Percentiles rank a stretch among this genome's conserved stretches.
phyloP scores from a whole-genome alignment of 2,329 filamentous ascomycete genomes.

The Teratosphaeria nubilosa region DNA sequence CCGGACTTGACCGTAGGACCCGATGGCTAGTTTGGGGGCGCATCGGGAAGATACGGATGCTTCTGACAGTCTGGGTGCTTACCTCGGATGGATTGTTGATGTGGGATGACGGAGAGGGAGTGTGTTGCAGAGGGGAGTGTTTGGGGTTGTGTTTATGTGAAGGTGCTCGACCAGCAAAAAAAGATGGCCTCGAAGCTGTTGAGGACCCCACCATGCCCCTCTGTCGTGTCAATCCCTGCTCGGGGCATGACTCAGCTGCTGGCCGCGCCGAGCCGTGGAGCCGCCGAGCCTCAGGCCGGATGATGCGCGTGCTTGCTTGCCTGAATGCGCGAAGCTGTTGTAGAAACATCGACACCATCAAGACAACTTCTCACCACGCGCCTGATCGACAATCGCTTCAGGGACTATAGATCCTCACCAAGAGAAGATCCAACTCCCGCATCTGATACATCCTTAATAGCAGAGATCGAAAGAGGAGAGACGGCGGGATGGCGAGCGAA shows the following conservation, averaged over 20 bases:
- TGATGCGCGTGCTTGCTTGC: background rate
- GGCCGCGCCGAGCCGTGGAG: background rate
- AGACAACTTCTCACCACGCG: background rate
- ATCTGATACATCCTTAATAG: background rate
- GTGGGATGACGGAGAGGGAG: background rate
- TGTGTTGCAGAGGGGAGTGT: background rate
- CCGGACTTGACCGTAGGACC: background rate
- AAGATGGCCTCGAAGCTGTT: background rate
- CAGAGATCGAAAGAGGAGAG: background rate
- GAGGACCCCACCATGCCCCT: background rate
- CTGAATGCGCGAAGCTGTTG: background rate
- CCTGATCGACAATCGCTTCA: background rate
- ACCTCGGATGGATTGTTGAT: background rate
- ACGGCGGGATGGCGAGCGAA: slow-evolving; percentile 24
- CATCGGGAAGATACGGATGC: background rate
- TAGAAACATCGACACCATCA: background rate
- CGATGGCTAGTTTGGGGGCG: background rate
- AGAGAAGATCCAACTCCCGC: background rate
- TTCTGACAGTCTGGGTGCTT: background rate
- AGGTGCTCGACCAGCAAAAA: background rate
- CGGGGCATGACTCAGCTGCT: background rate
- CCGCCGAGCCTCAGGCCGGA: background rate
- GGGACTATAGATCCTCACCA: background rate
- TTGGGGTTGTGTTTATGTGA: background rate
- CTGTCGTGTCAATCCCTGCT: too few relatives aligned